Evolutionary conservation across 2,329 filamentous ascomycete genomes (phyloP).

Genomic region (Rhynchosporium agropyri): DNA sequence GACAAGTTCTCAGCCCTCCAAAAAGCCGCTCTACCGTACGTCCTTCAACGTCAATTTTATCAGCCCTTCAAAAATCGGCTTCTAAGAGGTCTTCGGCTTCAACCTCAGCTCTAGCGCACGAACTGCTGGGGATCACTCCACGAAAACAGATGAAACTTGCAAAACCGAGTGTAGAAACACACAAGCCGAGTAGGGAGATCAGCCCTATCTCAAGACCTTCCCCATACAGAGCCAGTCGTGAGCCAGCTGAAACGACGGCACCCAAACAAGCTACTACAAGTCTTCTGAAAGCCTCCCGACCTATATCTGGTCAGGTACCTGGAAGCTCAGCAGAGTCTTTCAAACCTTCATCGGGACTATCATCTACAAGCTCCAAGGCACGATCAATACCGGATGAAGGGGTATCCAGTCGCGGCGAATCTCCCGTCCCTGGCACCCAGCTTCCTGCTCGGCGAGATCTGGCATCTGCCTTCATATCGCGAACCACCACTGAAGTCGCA

Average conservation of each 20-base stretch:
- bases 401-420: background rate
- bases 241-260: slow-evolving; percentile 5
- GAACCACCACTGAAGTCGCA: background rate
- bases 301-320: slow-evolving; percentile 1
- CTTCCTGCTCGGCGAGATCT: slow-evolving; percentile 18
- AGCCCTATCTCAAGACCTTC: slow-evolving; percentile 15
- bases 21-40: background rate
- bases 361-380: slow-evolving; percentile 9
- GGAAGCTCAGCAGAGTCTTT: slow-evolving; percentile 9
- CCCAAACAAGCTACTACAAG: background rate
- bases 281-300: background rate
- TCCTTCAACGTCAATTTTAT: background rate
- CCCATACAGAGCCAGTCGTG: slow-evolving; percentile 14
- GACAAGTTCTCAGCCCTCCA: slow-evolving; percentile 23
- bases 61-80: background rate
- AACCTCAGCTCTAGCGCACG: slow-evolving; percentile 3
- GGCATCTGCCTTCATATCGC: slow-evolving; percentile 6
- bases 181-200: background rate
- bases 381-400: background rate
- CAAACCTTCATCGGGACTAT: background rate
- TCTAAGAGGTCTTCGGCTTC: background rate
- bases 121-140: background rate
- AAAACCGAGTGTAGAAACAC: background rate
- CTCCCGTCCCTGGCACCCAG: background rate
- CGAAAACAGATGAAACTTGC: background rate